Evolutionary conservation across 2,329 filamentous ascomycete genomes (phyloP).

Genomic region (Botryotinia globosa): DNA sequence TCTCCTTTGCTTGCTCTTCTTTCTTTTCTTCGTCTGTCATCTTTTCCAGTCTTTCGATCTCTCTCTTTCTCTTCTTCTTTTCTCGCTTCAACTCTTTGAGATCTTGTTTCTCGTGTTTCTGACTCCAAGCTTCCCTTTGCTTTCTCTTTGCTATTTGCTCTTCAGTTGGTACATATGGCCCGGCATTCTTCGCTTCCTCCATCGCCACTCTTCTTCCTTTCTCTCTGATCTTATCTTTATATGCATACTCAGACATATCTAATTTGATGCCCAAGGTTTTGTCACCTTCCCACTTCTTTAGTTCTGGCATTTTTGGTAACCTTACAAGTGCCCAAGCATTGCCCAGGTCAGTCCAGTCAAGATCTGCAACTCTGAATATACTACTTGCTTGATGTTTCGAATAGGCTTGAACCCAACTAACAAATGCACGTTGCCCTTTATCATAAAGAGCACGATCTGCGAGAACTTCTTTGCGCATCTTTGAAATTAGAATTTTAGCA

Average conservation of each 20-base stretch:
- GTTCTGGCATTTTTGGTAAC: slow-evolving; percentile 91
- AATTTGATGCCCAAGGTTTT: slow-evolving; percentile 59
- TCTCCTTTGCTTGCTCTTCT: slow-evolving; percentile 51
- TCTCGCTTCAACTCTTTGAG: slow-evolving; percentile 60
- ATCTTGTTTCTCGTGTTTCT: slow-evolving; percentile 64
- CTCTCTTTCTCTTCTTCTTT: slow-evolving; percentile 60
- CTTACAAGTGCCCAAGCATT: slow-evolving; percentile 82
- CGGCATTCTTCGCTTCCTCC: slow-evolving; percentile 46
- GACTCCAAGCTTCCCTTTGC: slow-evolving; percentile 70
- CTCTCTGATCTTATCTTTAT: slow-evolving; percentile 70
- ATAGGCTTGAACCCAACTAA: slow-evolving; percentile 90
- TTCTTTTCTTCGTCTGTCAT: slow-evolving; percentile 74
- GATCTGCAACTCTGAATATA: slow-evolving; percentile 79
- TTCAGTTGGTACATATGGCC: slow-evolving; percentile 40
- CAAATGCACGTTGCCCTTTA: slow-evolving; percentile 86
- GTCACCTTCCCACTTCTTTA: slow-evolving; percentile 70
- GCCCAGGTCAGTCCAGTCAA: slow-evolving; percentile 82
- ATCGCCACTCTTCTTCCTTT: slow-evolving; percentile 59
- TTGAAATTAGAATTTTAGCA: slow-evolving; percentile 54
- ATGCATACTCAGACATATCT: slow-evolving; percentile 66
- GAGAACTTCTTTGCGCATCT: slow-evolving; percentile 58
- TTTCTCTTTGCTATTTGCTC: slow-evolving; percentile 54
- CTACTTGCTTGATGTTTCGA: slow-evolving; percentile 86
- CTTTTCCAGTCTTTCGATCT: slow-evolving; percentile 58
- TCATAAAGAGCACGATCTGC: slow-evolving; percentile 62